Percentiles rank a stretch among this genome's conserved stretches.
Evolutionary conservation across 148 eudicot species (phyloP).

Genomic region (Rhododendron mucronatum): DNA sequence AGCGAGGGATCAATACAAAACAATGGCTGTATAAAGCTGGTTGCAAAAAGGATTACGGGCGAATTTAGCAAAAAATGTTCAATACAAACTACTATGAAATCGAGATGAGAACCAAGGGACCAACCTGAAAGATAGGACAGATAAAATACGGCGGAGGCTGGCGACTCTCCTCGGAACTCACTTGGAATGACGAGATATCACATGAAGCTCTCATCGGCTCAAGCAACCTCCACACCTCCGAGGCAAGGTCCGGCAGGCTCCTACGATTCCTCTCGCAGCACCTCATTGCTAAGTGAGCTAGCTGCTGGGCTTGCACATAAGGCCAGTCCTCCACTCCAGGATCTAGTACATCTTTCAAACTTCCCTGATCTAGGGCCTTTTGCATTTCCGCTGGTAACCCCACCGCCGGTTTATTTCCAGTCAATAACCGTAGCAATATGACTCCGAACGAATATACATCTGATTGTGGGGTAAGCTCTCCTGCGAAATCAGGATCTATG

Average conservation of each 20-base stretch:
- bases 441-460: slow-evolving; percentile 86
- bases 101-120: background rate
- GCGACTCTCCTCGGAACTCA: slow-evolving; percentile 27
- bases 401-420: slow-evolving; percentile 48
- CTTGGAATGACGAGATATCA: slow-evolving; percentile 36
- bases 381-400: slow-evolving; percentile 66
- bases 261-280: slow-evolving; percentile 52
- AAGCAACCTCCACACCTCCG: slow-evolving; percentile 69
- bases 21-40: no score
- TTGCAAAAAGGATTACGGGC: no score
- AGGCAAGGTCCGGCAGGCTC: slow-evolving; percentile 58
- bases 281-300: slow-evolving; percentile 62
- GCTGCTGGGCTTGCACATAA: slow-evolving; percentile 53
- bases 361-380: slow-evolving; percentile 51
- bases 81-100: background rate
- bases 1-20: background rate
- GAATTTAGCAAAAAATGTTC: background rate
- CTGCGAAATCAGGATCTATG: slow-evolving; percentile 72
- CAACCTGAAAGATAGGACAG: slow-evolving; percentile 90
- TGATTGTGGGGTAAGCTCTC: slow-evolving; percentile 72
- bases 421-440: slow-evolving; percentile 60
- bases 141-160: slow-evolving; percentile 54
- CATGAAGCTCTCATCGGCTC: slow-evolving; percentile 63
- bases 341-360: slow-evolving; percentile 51
- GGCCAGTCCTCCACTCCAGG: slow-evolving; percentile 93